Percentiles rank a stretch among this genome's conserved stretches.
Evolutionary conservation across 495 filamentous ascomycete genomes (phyloP).

Genomic region (Bacidia gigantensis): DNA sequence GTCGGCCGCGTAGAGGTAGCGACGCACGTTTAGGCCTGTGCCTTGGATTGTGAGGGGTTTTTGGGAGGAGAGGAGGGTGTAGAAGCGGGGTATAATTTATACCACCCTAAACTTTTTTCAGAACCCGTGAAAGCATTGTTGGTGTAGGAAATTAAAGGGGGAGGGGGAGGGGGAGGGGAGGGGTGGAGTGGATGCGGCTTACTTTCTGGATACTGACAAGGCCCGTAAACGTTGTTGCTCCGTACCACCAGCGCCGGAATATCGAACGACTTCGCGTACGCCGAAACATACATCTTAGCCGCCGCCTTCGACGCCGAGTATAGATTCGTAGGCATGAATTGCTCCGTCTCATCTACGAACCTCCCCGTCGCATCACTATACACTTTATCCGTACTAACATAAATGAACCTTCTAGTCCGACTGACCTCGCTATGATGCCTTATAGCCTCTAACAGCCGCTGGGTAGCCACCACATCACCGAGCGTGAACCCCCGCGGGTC

Average conservation of each 20-base stretch:
- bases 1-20: conserved; percentile 59
- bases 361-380: too few species aligned
- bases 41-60: conserved; percentile 54
- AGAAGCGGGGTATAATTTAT: conserved; percentile 71
- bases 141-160: too few species aligned
- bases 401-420: conserved; percentile 53
- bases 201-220: too few species aligned
- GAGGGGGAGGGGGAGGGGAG: too few species aligned
- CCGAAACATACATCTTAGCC: too few species aligned
- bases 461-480: conserved; percentile 61
- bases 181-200: too few species aligned
- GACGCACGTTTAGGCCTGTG: conserved; percentile 48
- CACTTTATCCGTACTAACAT: conserved; percentile 58
- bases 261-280: too few species aligned
- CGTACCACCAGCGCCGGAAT: too few species aligned
- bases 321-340: too few species aligned
- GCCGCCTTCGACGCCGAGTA: too few species aligned
- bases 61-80: conserved; percentile 42
- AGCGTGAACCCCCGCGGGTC: conserved; percentile 58
- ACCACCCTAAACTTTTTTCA: conserved; percentile 65
- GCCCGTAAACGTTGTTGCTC: too few species aligned
- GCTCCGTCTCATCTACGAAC: too few species aligned
- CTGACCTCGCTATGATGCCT: conserved; percentile 60
- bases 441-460: conserved; percentile 59
- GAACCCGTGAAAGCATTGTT: conserved; percentile 53